phyloP scores from a whole-genome alignment of 768 basidiomycete species.

The Tricholoma sp. region DNA sequence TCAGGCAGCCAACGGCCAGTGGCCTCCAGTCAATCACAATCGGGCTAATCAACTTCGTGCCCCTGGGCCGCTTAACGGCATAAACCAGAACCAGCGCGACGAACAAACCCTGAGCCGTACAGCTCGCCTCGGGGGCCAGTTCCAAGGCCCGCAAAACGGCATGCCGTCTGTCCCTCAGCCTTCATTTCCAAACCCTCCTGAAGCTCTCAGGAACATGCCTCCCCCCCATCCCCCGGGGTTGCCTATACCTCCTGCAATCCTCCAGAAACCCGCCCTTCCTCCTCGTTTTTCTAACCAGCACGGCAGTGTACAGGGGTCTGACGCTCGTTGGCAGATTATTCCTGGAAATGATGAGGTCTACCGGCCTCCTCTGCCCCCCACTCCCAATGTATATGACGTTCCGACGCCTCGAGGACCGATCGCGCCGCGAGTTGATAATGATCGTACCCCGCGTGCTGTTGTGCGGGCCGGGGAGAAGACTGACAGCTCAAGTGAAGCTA shows the following conservation, averaged over 20 bases:
- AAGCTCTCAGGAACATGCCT: not conserved
- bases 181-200: not conserved
- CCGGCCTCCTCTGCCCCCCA: not conserved
- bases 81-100: not conserved
- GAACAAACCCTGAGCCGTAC: not conserved
- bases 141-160: not conserved
- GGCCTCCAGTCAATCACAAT: not conserved
- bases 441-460: not conserved
- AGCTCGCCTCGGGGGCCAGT: not conserved
- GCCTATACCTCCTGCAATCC: not conserved
- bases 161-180: not conserved
- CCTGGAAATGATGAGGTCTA: not conserved
- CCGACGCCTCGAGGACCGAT: not conserved
- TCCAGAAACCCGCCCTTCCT: not conserved
- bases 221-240: not conserved
- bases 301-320: not conserved
- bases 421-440: not conserved
- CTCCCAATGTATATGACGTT: not conserved
- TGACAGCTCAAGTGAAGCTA: not conserved
- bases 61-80: not conserved
- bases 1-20: not conserved
- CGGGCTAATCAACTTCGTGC: not conserved
- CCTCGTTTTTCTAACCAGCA: not conserved
- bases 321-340: not conserved
- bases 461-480: not conserved